Evolutionary conservation across 495 filamentous ascomycete genomes (phyloP), one percentile per base, ranked within the genome.

Genomic region (Podospora conica): DNA sequence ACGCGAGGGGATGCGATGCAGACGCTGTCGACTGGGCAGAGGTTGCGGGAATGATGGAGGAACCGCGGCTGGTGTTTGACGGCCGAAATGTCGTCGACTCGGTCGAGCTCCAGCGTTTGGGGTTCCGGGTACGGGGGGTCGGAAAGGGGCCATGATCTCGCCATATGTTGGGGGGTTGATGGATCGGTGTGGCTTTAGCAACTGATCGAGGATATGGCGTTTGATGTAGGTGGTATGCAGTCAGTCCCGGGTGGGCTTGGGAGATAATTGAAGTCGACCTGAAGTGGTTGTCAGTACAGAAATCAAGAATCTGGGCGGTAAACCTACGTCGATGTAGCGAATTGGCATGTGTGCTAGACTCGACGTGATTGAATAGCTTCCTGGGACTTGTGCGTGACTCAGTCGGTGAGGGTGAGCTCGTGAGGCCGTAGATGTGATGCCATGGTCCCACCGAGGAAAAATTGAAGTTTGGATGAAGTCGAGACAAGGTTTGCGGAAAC

Each of bases 21-120:
- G 77, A 69, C 60, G 56, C 69, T 67, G 63, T 88, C 56, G 84
- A 88, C 65, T 88, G 86, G 86, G 71, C 76, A 3, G 79, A 80
- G 20, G 79, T 80, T 5, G 78, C 79, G 22, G 68, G 71, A 15
- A 75, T 78, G 28, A 90, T 92, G 88, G 79, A 81, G 56, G 84
- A 87, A 63, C 90, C 89, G 2, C 84, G 83, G 66, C 89, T 85
- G 79, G 77, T 91, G 6, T 91, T 92, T 73, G 90, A 92, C 65
- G 90, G 90, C 18, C 83, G 87, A 2, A 75, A 75, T 58, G 68
- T 74, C 12, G 70, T 73, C 24, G 55, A 75, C 53, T 53, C 48
- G 4, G 20, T 65, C 8, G 71, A 74, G 59, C 71, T 75, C 21
- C 64, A 74, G 29, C 59, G 65, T 8, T 61, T 75, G 0, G 73